Base-by-base conservation (phyloP, 2,329 filamentous ascomycete genomes). In the Daldinia sp. region DNA sequence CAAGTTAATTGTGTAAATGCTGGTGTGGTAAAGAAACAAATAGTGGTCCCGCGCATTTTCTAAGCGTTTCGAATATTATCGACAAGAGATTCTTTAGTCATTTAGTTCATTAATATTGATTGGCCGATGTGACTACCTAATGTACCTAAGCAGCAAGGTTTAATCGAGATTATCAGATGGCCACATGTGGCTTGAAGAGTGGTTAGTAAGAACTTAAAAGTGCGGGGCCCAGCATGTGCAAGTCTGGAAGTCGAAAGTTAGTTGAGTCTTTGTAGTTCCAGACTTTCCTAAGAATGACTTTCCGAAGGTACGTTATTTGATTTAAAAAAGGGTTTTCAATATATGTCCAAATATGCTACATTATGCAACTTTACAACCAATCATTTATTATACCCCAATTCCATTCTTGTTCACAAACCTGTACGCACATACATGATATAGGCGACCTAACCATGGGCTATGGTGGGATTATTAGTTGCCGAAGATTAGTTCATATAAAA, bases 221-320 rank as follows among this genome's bases (percentile, higher is more conserved):
- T 63, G 45, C 47, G 60, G 55, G 60, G 51, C 19, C n/a, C n/a
- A n/a, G 17, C 57, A 32, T 34, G 43, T 49, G 54, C 32, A 37
- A 35, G 48, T 23, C 21, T n/a, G 15, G 17, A 4, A n/a, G n/a
- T 32, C 10, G 11, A 43, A n/a, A 21, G 23, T 35, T 61, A 55
- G 53, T 48, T 62, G 48, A 57, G 21, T 41, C 39, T 34, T 13
- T 27, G 5, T 25, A 30, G 47, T 13, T 41, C 35, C 55, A 52
- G 35, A 25, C 21, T 43, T 41, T 21, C 13, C n/a, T n/a, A n/a
- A n/a, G n/a, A n/a, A 37, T 43, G 15, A 43, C 15, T 48, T 30
- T 19, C 27, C n/a, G 17, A 29, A 21, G n/a, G 19, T 10, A 19
- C 45, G 17, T 30, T 17, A 3, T 29, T 29, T 13, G 29, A 19